Evolutionary conservation across 2,329 filamentous ascomycete species (phyloP), one percentile per base, ranked within the genome.

Genomic region (Cyphellophora attinorum): DNA sequence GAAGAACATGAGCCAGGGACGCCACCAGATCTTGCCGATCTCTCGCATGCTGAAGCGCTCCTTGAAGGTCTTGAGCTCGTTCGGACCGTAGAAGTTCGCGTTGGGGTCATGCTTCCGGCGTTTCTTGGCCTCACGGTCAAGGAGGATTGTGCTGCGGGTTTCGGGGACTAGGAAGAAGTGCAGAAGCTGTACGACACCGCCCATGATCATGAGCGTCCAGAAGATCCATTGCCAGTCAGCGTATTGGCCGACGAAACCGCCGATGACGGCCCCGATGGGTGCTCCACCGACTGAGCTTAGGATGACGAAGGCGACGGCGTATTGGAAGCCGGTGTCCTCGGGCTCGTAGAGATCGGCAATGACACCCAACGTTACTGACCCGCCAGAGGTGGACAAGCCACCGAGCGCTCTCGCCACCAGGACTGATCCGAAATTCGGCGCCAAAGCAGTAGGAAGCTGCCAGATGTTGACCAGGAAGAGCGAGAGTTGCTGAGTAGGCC

Each of bases 381-480:
- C 76, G 34, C 76, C 76, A 4, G 74, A 75, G 2, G 74, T 76
- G 4, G 70, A 77, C 2, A 79, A 56, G 38, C 75, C 76, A 28
- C 73, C 72, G 0, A 84, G 65, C 8, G 71, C 68, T 34, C 80
- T 72, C n/a, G 76, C 77, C n/a, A 78, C 72, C 40, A 86, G 59
- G 38, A 86, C 64, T 3, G 73, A 70, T 5, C 63, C 73, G 42
- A 84, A 85, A 50, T 85, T 85, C 1, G 75, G 76, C 0, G 81
- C 81, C 31, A 85, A 57, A 0, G 72, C 81, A 19, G 82, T 79
- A 2, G 78, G 78, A 0, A 85, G 55, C 46, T 84, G 79, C 70
- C 74, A 89, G 33, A 88, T 59, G 51, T 89, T 89, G 52, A 88
- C 81, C 11, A 91, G 62, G 40, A 81, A 67, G 37, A 89, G 60